phyloP scores from a whole-genome alignment of 2,329 filamentous ascomycete genomes.

The Neocucurbitaria cava region DNA sequence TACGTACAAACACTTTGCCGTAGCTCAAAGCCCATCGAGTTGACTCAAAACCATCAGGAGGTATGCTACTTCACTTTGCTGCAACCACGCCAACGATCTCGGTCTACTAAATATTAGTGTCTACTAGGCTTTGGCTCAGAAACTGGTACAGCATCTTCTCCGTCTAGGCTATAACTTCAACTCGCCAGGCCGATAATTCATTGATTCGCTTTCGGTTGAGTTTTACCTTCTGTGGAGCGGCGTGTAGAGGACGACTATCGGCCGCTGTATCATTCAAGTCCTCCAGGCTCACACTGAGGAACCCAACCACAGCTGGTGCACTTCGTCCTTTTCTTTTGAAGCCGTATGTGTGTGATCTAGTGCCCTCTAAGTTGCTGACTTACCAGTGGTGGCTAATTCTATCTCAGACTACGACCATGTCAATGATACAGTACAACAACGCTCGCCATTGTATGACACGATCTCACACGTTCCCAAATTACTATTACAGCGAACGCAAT shows the following conservation, averaged over 20 bases:
- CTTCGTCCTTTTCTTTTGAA: too few species aligned
- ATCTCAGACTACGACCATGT: constrained; percentile 8
- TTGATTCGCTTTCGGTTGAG: constrained; percentile 2
- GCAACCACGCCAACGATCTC: constrained; percentile 12
- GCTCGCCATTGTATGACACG: constrained; percentile 24
- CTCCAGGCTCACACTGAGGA: neutral
- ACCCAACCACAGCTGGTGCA: neutral
- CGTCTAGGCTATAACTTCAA: constrained; percentile 29
- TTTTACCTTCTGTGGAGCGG: neutral
- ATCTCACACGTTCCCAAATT: constrained; percentile 16
- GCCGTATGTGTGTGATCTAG: neutral
- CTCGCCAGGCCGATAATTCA: constrained; percentile 7
- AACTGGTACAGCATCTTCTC: constrained; percentile 1
- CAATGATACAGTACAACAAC: constrained; percentile 21
- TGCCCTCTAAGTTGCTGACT: neutral
- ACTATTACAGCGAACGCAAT: constrained; percentile 36
- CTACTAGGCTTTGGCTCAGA: neutral
- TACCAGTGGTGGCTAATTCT: neutral
- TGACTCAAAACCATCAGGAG: neutral
- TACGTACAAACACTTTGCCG: constrained; percentile 9
- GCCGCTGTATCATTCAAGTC: neutral
- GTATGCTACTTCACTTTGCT: constrained; percentile 1
- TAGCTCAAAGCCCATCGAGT: neutral
- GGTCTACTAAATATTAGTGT: neutral
- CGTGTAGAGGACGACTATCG: neutral